These are phyloP conservation scores for Fusarium denticulatum DNA, from an alignment of 2,329 filamentous ascomycete species.

Conservation along the genomic window DNA sequence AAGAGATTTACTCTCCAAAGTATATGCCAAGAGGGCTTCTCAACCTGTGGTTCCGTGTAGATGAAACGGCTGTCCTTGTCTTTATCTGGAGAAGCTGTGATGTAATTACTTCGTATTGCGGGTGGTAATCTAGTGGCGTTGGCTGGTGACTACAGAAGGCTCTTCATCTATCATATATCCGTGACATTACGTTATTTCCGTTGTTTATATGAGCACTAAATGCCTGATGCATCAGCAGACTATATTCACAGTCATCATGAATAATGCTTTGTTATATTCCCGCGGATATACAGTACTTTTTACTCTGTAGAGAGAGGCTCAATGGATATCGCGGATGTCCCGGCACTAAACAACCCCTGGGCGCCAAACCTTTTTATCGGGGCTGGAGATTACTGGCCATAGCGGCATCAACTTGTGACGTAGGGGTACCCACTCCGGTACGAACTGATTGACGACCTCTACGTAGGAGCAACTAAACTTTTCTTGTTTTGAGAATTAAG, in stretches of 20 bases:
- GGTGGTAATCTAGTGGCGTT: not conserved
- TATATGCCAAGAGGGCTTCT: not conserved
- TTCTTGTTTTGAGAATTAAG: not conserved
- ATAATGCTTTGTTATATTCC: not conserved
- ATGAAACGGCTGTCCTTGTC: not conserved
- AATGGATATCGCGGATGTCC: not conserved
- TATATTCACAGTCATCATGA: not conserved
- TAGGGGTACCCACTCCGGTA: not conserved
- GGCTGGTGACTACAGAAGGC: not conserved
- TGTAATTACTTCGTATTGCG: slow-evolving; percentile 4
- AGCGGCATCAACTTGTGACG: slow-evolving; percentile 1
- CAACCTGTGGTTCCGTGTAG: not conserved
- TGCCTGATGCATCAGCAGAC: not conserved
- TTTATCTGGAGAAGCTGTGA: not conserved
- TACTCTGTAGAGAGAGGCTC: not conserved
- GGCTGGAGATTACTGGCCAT: slow-evolving; percentile 16
- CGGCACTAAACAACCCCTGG: not conserved
- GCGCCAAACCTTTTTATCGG: not conserved
- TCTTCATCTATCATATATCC: not conserved
- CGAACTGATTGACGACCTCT: not conserved
- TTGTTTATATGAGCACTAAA: not conserved
- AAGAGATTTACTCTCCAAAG: not conserved
- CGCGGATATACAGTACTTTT: not conserved
- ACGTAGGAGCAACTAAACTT: slow-evolving; percentile 16
- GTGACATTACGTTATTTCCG: not conserved